Conservation (phyloP, 2,329 filamentous ascomycete species). For the Alternaria sp. region DNA sequence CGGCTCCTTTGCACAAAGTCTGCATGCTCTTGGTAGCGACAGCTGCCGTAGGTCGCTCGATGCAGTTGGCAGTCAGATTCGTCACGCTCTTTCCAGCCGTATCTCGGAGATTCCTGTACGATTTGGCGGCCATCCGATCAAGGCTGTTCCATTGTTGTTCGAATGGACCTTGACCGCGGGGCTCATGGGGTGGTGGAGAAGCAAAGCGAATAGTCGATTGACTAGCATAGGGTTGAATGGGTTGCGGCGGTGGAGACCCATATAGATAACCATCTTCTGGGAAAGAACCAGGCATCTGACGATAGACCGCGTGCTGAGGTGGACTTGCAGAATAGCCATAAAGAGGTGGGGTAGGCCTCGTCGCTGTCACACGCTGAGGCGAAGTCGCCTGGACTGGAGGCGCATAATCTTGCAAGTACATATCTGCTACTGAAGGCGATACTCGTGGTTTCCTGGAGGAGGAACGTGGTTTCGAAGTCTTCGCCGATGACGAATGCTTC, state of each 20-base stretch:
- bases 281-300: constrained; percentile 27
- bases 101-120: constrained; percentile 39
- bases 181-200: constrained; percentile 26
- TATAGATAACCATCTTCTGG: constrained; percentile 25
- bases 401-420: constrained; percentile 26
- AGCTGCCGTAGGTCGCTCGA: constrained; percentile 42
- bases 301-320: constrained; percentile 33
- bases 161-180: constrained; percentile 32
- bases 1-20: constrained; percentile 52
- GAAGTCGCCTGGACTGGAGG: constrained; percentile 24
- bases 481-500: constrained; percentile 31
- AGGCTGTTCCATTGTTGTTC: constrained; percentile 42
- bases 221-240: constrained; percentile 26
- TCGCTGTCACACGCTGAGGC: constrained; percentile 17
- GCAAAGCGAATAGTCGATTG: constrained; percentile 36
- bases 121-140: constrained; percentile 42
- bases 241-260: constrained; percentile 25
- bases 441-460: constrained; percentile 24
- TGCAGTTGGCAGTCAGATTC: constrained; percentile 38
- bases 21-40: constrained; percentile 47
- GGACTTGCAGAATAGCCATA: constrained; percentile 25
- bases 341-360: constrained; percentile 16
- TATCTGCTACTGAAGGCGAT: constrained; percentile 23
- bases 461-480: constrained; percentile 24
- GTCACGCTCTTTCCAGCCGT: constrained; percentile 38